Conservation (phyloP, 441 rosid species). For the Hura crepitans region DNA sequence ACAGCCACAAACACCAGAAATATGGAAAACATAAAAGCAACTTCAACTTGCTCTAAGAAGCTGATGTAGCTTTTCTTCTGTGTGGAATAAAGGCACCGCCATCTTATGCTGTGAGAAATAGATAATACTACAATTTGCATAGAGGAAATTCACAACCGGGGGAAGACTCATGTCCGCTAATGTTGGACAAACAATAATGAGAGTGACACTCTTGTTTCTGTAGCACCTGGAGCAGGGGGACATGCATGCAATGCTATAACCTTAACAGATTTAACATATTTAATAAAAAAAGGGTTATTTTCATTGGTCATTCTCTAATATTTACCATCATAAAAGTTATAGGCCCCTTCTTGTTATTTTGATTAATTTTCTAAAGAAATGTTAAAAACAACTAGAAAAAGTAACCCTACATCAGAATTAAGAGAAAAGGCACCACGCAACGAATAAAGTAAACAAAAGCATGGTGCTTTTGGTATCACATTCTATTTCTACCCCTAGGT, state of each 20-base stretch:
- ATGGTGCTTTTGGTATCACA: constrained; percentile 23
- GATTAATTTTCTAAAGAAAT: constrained; percentile 3
- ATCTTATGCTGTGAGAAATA: background rate
- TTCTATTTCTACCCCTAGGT: constrained; percentile 21
- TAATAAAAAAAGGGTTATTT: background rate
- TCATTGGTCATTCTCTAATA: background rate
- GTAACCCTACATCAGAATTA: constrained; percentile 26
- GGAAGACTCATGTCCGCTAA: constrained; percentile 5
- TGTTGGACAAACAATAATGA: background rate
- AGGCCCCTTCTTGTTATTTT: background rate
- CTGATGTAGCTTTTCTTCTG: background rate
- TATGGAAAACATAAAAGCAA: background rate
- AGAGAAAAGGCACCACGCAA: constrained; percentile 23
- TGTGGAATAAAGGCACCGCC: background rate
- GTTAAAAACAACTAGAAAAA: background rate
- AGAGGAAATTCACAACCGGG: background rate
- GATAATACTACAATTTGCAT: background rate
- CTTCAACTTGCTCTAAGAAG: background rate
- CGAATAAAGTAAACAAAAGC: constrained; percentile 38
- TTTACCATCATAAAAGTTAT: constrained; percentile 9
- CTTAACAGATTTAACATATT: background rate
- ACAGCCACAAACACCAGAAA: background rate
- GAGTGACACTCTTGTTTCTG: background rate
- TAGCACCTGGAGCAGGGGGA: constrained; percentile 8
- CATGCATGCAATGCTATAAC: constrained; percentile 1